These are phyloP conservation scores for Penicillium sp. DNA, from an alignment of 2,329 filamentous ascomycete species.

Conservation along the genomic window DNA sequence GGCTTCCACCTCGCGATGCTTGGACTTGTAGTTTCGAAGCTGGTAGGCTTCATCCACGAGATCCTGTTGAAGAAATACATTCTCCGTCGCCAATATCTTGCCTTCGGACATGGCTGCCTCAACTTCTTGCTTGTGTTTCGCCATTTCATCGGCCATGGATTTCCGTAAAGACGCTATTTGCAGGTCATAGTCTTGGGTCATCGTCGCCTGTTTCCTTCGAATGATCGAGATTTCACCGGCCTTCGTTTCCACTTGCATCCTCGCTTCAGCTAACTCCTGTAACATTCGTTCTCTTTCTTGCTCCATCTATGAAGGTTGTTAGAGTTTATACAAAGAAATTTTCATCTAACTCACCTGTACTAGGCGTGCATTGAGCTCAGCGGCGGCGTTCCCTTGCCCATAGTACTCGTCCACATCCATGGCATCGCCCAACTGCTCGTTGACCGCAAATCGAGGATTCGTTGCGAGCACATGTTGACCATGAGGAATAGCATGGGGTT, in stretches of 20 bases:
- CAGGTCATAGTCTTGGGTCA: slow-evolving; percentile 46
- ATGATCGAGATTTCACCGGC: slow-evolving; percentile 56
- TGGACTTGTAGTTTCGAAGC: slow-evolving; percentile 36
- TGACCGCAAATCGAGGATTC: slow-evolving; percentile 5
- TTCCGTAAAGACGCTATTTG: slow-evolving; percentile 47
- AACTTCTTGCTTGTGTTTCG: slow-evolving; percentile 48
- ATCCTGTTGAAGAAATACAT: slow-evolving; percentile 54
- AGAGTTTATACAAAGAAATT: background rate
- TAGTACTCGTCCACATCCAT: slow-evolving; percentile 20
- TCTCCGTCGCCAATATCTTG: slow-evolving; percentile 51
- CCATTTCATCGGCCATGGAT: slow-evolving; percentile 45
- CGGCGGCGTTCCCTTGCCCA: slow-evolving; percentile 5
- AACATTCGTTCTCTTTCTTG: slow-evolving; percentile 35
- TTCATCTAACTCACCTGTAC: slow-evolving; percentile 21
- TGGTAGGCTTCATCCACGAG: slow-evolving; percentile 48
- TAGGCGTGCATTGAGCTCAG: slow-evolving; percentile 15
- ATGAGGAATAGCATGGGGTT: slow-evolving; percentile 9
- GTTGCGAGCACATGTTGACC: slow-evolving; percentile 3
- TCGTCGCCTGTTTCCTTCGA: slow-evolving; percentile 49
- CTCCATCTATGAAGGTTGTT: slow-evolving; percentile 25
- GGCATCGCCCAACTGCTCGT: slow-evolving; percentile 11
- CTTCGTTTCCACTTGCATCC: slow-evolving; percentile 41
- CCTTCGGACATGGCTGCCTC: slow-evolving; percentile 47
- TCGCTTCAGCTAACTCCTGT: slow-evolving; percentile 34
- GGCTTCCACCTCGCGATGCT: slow-evolving; percentile 29